These are phyloP conservation scores for Chalaropsis ovoidea DNA, from an alignment of 2,329 filamentous ascomycete genomes.

Conservation along the genomic window DNA sequence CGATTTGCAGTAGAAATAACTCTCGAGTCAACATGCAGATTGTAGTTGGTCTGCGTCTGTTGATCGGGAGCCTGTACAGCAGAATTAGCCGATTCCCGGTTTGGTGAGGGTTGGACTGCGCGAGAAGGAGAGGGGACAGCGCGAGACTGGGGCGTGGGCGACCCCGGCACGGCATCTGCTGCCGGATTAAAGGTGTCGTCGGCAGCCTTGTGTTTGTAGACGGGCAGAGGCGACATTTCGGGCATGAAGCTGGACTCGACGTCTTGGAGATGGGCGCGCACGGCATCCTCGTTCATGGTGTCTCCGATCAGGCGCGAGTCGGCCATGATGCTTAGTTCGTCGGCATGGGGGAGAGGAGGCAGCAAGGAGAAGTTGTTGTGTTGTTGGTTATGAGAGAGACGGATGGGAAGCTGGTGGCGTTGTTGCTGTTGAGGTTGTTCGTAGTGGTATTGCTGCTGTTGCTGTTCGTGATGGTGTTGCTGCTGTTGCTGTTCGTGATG, in stretches of 20 bases:
- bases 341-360: constrained; percentile 20
- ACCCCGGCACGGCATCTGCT: constrained; percentile 22
- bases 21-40: background rate
- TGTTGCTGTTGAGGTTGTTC: constrained; percentile 6
- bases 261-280: constrained; percentile 50
- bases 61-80: background rate
- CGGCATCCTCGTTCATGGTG: constrained; percentile 44
- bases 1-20: background rate
- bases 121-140: constrained; percentile 9
- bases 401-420: constrained; percentile 13
- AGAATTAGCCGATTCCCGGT: background rate
- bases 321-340: constrained; percentile 29
- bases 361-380: constrained; percentile 21
- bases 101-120: background rate
- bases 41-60: background rate
- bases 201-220: constrained; percentile 34
- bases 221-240: constrained; percentile 46
- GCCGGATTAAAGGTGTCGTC: constrained; percentile 55
- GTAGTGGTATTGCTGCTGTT: constrained; percentile 4
- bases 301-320: constrained; percentile 34
- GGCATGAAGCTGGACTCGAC: constrained; percentile 57
- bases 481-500: background rate
- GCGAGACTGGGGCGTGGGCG: constrained; percentile 26
- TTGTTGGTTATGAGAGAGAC: background rate
- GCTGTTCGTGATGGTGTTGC: background rate